Base-by-base conservation (phyloP, 208 protist species). In the Trypanosoma conorhini region DNA sequence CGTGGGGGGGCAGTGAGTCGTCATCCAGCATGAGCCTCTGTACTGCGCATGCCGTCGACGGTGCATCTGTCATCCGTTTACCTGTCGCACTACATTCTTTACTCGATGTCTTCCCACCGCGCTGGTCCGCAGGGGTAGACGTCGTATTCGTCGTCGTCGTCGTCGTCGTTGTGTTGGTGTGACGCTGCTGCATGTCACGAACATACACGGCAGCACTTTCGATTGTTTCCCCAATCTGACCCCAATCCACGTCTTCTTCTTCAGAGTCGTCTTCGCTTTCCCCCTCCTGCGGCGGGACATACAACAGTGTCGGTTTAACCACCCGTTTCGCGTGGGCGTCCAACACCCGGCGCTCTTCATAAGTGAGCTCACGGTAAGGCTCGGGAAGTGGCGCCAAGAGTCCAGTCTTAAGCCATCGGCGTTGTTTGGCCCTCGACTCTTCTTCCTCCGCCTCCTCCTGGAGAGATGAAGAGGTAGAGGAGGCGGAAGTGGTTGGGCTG, bases 241-340 rank as follows among this genome's bases (percentile, higher is more conserved):
- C 50, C 61, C 61, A 67, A 50, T 75, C 62, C 44, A 69, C 76
- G 30, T 86, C 74, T 15, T 77, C 80, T 44, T 83, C 74, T 56
- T 62, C 57, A 57, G 69, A 68, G 17, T 67, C 72, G 30, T 83
- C 79, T 9, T 79, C 76, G 19, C 26, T 35, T n/a, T 31, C 33
- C 9, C 63, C 55, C n/a, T 56, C 24, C 58, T 4, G 46, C 26
- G 75, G 66, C 51, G 82, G 85, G 21, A 82, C 62, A 28, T 87
- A 79, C 22, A 81, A 51, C 1, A 65, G 48, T 12, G 87, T 76
- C 0, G 73, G 72, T 44, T 67, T 71, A 51, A 65, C 31, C 12
- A 67, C 46, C 5, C 59, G 54, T 21, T 58, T 22, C 15, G 62
- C 56, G 10, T 61, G 28, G 0, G 48, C 28, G 7, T 76, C 33